A percentile compares a stretch with the other conserved stretches of the same genome.
phyloP scores from a whole-genome alignment of 2,329 filamentous ascomycete species.

The Paraphoma chrysanthemicola region DNA sequence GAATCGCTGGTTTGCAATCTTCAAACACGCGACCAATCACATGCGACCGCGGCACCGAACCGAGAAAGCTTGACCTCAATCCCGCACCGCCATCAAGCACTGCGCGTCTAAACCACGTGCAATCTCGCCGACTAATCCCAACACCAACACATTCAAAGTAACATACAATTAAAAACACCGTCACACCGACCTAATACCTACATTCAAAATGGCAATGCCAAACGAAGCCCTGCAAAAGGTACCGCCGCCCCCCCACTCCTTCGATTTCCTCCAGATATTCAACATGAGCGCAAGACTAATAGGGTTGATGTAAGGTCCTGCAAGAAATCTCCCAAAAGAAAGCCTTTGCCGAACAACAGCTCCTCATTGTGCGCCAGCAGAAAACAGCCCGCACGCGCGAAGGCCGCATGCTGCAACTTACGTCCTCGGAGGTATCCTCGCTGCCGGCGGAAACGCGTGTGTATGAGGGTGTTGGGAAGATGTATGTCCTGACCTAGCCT shows the following conservation, averaged over 20 bases:
- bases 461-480: conserved; percentile 97
- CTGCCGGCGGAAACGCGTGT: conserved; percentile 78
- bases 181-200: conserved; percentile 10
- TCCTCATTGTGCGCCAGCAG: conserved; percentile 83
- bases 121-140: too few relatives aligned
- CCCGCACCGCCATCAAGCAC: neutral
- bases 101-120: too few relatives aligned
- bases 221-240: conserved; percentile 96
- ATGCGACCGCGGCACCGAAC: conserved; percentile 18
- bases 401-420: conserved; percentile 86
- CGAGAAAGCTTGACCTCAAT: conserved; percentile 30
- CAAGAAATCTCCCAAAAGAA: conserved; percentile 95
- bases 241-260: conserved; percentile 30
- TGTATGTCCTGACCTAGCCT: conserved; percentile 61
- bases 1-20: neutral
- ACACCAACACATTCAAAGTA: too few relatives aligned
- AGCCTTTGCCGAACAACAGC: conserved; percentile 87
- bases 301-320: conserved; percentile 68
- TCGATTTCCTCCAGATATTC: too few relatives aligned
- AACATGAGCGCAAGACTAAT: too few relatives aligned
- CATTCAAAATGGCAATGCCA: conserved; percentile 80
- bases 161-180: neutral
- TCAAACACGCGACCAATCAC: conserved; percentile 22
- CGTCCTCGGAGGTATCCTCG: conserved; percentile 79
- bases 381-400: conserved; percentile 87